Evolutionary conservation across 441 rosid genomes (phyloP).

Genomic region (Pelargonium cotyledonis): DNA sequence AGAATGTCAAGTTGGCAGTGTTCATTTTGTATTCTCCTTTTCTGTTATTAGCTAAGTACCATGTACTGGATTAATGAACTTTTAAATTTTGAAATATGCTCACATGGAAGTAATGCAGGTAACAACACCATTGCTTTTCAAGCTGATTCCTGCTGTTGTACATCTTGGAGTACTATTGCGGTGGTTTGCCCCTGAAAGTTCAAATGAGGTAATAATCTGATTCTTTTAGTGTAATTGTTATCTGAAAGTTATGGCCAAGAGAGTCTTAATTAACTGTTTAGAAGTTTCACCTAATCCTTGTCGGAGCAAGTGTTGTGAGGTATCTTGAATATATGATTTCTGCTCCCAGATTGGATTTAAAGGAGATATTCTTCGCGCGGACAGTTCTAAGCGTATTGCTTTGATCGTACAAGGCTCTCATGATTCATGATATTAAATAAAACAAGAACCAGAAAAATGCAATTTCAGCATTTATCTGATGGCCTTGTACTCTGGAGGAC

Average conservation of each 20-base stretch:
- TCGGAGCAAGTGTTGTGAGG: slow-evolving; percentile 26
- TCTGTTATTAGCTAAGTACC: neutral
- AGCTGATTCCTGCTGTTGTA: slow-evolving; percentile 84
- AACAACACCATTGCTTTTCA: slow-evolving; percentile 91
- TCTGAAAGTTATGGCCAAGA: neutral
- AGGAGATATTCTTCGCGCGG: slow-evolving; percentile 76
- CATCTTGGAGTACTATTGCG: slow-evolving; percentile 79
- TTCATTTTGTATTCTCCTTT: neutral
- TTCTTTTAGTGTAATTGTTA: neutral
- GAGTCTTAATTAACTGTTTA: neutral
- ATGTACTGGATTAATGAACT: neutral
- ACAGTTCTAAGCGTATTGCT: slow-evolving; percentile 79
- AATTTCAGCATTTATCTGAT: slow-evolving; percentile 48
- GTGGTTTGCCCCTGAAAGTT: slow-evolving; percentile 79
- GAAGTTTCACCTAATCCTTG: slow-evolving; percentile 15
- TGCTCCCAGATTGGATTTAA: slow-evolving; percentile 84
- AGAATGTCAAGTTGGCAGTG: neutral
- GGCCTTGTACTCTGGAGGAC: slow-evolving; percentile 59
- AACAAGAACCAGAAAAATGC: slow-evolving; percentile 35
- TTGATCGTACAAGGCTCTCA: slow-evolving; percentile 85
- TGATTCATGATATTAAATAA: slow-evolving; percentile 64
- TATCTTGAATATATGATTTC: slow-evolving; percentile 36
- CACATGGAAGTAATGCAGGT: slow-evolving; percentile 41
- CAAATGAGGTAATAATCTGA: slow-evolving; percentile 53
- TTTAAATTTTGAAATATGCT: slow-evolving; percentile 6